Percentiles rank a stretch among this genome's conserved stretches.
These are phyloP conservation scores for Neurospora sp. DNA, from an alignment of 495 filamentous ascomycete species.

Conservation along the genomic window DNA sequence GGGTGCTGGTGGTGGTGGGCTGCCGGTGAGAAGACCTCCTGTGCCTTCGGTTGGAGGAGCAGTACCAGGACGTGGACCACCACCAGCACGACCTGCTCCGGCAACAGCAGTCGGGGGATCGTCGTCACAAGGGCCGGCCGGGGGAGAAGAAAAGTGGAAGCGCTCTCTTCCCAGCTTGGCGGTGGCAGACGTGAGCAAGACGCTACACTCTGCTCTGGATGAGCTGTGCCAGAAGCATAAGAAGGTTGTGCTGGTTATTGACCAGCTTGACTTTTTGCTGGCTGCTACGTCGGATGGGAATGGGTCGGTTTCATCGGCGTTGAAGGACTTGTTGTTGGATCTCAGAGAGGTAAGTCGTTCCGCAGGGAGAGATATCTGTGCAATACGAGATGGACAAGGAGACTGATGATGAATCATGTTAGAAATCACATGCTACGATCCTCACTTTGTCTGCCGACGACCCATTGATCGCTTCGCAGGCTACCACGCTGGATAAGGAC, in stretches of 20 bases:
- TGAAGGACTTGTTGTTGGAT: slow-evolving; percentile 37
- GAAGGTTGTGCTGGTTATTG: slow-evolving; percentile 41
- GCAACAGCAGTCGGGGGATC: neutral
- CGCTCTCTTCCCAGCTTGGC: neutral
- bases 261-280: slow-evolving; percentile 47
- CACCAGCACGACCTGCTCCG: neutral
- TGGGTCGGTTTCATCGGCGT: slow-evolving; percentile 9
- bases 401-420: slow-evolving; percentile 7
- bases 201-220: slow-evolving; percentile 23
- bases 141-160: slow-evolving; percentile 1
- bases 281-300: slow-evolving; percentile 32
- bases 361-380: neutral
- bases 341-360: slow-evolving; percentile 41
- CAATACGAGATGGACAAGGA: neutral
- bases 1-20: neutral
- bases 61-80: neutral
- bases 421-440: slow-evolving; percentile 50
- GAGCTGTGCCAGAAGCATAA: slow-evolving; percentile 7
- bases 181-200: slow-evolving; percentile 13
- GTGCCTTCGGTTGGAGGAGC: neutral
- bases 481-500: slow-evolving; percentile 56
- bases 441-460: slow-evolving; percentile 60
- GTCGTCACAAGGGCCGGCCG: neutral
- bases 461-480: slow-evolving; percentile 48
- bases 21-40: neutral